phyloP scores from a whole-genome alignment of 1,139 yeast species.

The Sugiyamaella grinbergsii region DNA sequence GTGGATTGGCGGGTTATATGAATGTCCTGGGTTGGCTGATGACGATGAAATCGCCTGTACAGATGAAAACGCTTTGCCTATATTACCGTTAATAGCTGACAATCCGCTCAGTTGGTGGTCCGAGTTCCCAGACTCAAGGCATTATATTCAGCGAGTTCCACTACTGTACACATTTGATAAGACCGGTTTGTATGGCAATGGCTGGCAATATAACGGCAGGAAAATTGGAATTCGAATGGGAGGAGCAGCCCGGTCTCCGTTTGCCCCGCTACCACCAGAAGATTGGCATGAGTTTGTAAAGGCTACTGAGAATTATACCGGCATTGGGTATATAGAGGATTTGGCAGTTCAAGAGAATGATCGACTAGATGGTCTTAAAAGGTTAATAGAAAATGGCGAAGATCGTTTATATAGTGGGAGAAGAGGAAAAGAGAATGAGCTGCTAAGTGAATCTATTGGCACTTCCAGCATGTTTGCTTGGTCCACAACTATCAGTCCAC shows the following conservation, averaged over 20 bases:
- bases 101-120: conserved; percentile 27
- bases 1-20: conserved; percentile 65
- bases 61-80: conserved; percentile 30
- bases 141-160: conserved; percentile 23
- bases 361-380: background rate
- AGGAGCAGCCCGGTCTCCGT: conserved; percentile 3
- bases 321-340: conserved; percentile 9
- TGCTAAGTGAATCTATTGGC: background rate
- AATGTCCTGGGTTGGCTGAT: conserved; percentile 47
- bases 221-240: conserved; percentile 1
- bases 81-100: conserved; percentile 33
- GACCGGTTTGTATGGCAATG: conserved; percentile 3
- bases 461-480: too few species aligned
- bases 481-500: too few species aligned
- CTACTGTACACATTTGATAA: conserved; percentile 19
- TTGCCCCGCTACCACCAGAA: conserved; percentile 3
- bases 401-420: too few species aligned
- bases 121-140: conserved; percentile 26
- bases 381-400: too few species aligned
- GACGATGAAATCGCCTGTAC: conserved; percentile 31
- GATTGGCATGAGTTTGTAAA: conserved; percentile 27
- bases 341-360: background rate
- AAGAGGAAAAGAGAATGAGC: background rate
- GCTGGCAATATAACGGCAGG: background rate
- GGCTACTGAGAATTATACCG: conserved; percentile 26